phyloP scores from a whole-genome alignment of 441 rosid species.

The Capsella rubella region DNA sequence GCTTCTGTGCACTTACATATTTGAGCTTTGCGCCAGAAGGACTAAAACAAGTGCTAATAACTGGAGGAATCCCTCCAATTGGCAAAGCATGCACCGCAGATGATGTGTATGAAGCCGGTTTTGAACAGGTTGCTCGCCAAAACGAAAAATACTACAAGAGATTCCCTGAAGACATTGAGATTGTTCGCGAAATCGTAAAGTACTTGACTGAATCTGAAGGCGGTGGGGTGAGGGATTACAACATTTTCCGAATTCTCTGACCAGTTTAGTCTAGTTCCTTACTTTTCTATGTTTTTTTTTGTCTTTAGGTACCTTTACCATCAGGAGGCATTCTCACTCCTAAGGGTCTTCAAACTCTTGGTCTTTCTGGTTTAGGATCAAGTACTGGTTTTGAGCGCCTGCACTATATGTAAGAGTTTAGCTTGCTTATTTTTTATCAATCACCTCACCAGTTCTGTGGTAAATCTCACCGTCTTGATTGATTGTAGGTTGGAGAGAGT shows the following conservation, averaged over 20 bases:
- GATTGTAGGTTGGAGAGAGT: constrained; percentile 79
- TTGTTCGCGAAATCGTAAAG: constrained; percentile 67
- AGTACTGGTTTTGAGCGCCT: constrained; percentile 90
- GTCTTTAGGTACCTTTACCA: constrained; percentile 79
- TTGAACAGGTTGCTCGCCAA: constrained; percentile 65
- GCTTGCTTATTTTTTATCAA: not conserved
- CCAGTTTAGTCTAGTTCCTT: constrained; percentile 26
- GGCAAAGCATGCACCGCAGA: constrained; percentile 79
- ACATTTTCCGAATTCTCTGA: constrained; percentile 15
- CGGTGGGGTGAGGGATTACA: constrained; percentile 70
- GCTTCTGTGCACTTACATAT: constrained; percentile 91
- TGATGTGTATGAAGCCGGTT: constrained; percentile 64
- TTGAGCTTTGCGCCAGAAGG: constrained; percentile 93
- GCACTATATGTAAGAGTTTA: constrained; percentile 78
- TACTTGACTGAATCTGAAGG: constrained; percentile 83
- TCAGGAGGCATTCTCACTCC: constrained; percentile 92
- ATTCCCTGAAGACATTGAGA: constrained; percentile 80
- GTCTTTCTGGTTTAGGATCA: constrained; percentile 85
- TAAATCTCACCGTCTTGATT: constrained; percentile 11
- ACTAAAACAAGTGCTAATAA: constrained; percentile 84
- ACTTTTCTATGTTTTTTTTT: constrained; percentile 7
- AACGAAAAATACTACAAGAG: constrained; percentile 90
- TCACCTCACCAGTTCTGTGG: not conserved
- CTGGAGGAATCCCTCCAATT: constrained; percentile 94
- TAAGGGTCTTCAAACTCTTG: constrained; percentile 82